Conservation (phyloP, 1,139 yeast species). For the Pichia sp. region DNA sequence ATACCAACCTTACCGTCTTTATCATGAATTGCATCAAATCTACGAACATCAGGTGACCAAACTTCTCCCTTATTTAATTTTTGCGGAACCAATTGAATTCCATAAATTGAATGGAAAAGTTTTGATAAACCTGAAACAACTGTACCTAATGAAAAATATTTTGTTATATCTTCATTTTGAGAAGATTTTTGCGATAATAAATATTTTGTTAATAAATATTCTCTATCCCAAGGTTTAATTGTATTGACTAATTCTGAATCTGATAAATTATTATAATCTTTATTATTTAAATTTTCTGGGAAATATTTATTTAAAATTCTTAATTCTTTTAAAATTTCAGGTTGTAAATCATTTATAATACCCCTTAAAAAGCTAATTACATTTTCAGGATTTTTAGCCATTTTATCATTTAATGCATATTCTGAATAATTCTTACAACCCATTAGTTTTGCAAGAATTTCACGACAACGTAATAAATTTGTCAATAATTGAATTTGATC, state of each 20-base stretch:
- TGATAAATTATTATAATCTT: constrained; percentile 25
- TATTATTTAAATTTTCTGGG: constrained; percentile 18
- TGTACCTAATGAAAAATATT: constrained; percentile 79
- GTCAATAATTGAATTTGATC: constrained; percentile 59
- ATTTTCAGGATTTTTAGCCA: constrained; percentile 79
- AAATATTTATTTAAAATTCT: constrained; percentile 27
- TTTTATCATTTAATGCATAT: constrained; percentile 81
- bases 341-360: constrained; percentile 45
- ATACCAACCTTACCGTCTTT: constrained; percentile 54
- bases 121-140: constrained; percentile 78
- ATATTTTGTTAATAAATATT: constrained; percentile 46
- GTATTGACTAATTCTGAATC: constrained; percentile 36
- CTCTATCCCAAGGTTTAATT: constrained; percentile 90
- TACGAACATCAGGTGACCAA: constrained; percentile 84
- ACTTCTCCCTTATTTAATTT: constrained; percentile 68
- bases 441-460: constrained; percentile 65
- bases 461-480: constrained; percentile 58
- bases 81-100: constrained; percentile 55
- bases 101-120: constrained; percentile 65
- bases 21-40: constrained; percentile 64
- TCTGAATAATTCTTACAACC: constrained; percentile 69
- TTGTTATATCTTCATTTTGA: constrained; percentile 38
- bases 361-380: constrained; percentile 64
- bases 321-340: constrained; percentile 59
- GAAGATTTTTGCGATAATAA: constrained; percentile 31